Evolutionary conservation across 23 red algal genomes (phyloP).

Genomic region (Gracilariopsis chorda): DNA sequence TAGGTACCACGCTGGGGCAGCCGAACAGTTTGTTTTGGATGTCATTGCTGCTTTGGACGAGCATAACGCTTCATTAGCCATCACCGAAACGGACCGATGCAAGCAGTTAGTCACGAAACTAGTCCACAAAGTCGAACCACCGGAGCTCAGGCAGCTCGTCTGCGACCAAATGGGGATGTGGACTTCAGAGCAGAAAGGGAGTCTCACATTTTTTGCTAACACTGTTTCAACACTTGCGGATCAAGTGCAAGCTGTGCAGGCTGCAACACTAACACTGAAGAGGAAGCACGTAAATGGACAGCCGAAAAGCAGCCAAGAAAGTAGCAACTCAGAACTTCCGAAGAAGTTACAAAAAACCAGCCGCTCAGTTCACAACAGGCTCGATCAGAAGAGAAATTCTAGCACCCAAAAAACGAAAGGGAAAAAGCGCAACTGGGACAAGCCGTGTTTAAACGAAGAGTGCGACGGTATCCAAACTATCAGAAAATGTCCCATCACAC

Average conservation of each 20-base stretch:
- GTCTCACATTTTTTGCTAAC: too few relatives aligned
- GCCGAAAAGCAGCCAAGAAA: not conserved
- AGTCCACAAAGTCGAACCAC: too few relatives aligned
- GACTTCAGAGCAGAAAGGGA: too few relatives aligned
- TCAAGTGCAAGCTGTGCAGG: not conserved
- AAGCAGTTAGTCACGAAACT: not conserved
- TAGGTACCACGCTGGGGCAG: not conserved
- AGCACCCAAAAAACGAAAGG: not conserved
- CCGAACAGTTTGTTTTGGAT: not conserved
- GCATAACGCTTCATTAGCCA: constrained; percentile 20
- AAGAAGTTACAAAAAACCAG: too few relatives aligned
- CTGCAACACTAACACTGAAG: not conserved
- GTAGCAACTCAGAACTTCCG: not conserved
- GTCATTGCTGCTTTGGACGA: constrained; percentile 6
- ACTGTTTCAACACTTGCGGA: too few relatives aligned
- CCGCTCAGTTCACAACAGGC: too few relatives aligned
- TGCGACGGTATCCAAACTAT: not conserved
- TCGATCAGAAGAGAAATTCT: not conserved
- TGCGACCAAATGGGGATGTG: too few relatives aligned
- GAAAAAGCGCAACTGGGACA: not conserved
- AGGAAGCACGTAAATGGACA: not conserved
- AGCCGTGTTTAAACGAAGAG: not conserved
- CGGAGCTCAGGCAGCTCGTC: not conserved
- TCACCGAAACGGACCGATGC: not conserved
- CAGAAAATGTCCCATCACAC: not conserved